Evolutionary conservation across 345 rosid genomes (phyloP), one percentile per base, ranked within the genome.

Genomic region (Iberis pinnata): DNA sequence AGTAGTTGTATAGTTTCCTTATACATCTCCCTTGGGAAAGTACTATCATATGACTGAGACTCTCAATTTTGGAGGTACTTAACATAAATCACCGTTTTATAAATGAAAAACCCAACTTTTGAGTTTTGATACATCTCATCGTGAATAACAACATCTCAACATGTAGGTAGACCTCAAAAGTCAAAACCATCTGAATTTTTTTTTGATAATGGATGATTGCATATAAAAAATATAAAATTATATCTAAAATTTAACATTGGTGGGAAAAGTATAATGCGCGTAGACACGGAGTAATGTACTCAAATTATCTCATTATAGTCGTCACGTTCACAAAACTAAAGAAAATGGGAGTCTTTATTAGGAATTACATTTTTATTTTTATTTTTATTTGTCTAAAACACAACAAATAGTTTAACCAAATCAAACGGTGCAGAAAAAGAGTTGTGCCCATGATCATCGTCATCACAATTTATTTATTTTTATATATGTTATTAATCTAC

Each of bases 401-500:
- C 58, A 8, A 50, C 49, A 32, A 71, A 43, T 25, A 26, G 33
- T 49, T 70, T 44, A 29, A 49, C 31, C 76, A 36, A 63, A 78
- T 78, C 61, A 39, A 15, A 66, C 37, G 66, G 71, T 48, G 70
- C 18, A 59, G 43, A 60, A 53, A 67, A 68, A 47, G 22, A 63
- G 49, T 63, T 46, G 68, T 64, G 78, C 69, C 77, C 74, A 71
- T 56, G 76, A 67, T 67, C 33, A 29, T 29, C 9, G 3, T 22
- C 8, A 29, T 7, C 65, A 33, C 8, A 48, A 50, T 16, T 43
- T 32, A 31, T 37, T 49, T 38, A 4, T 32, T 59, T 33, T 18
- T 2, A 32, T 32, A 24, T 33, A 6, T 57, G 13, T 33, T 48
- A 39, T 27, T 37, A 29, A 38, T 59, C 17, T 10, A 37, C 60